Evolutionary conservation across 164 flowering plant species (phyloP), one percentile per base, ranked within the genome.

Genomic region (Cinnamomum chago): DNA sequence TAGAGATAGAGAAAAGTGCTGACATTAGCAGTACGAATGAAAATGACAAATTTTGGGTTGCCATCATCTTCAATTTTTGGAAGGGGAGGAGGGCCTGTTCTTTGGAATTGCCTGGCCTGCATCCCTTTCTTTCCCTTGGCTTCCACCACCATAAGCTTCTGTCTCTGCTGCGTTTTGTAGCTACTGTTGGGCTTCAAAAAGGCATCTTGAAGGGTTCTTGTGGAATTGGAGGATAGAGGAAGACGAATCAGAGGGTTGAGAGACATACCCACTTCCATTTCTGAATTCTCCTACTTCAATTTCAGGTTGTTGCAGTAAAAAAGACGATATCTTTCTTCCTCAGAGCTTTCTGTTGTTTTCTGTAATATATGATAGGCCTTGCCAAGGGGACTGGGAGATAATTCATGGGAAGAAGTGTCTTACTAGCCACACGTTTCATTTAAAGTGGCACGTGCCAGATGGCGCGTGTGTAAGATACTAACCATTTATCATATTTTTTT

Each of bases 41-140:
- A 95, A 79, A 95, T 83, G 64, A 93, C 93, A 58, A 95, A 95
- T 47, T 76, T 82, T 3, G 99, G 99, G 82, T 92, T 92, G 35
- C 96, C 98, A 79, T 95, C 97, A 68, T 95, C 96, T 81, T 93
- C 99, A 64, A 95, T 74, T 82, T 92, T 92, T 81, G 98, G 97
- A 78, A 93, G 33, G 9, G 88, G 76, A 70, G 92, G 84, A 3
- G 84, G 78, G 10, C 10, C 10, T 13, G 88, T 27, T 15, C 88
- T 79, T 62, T 88, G 88, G 76, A 81, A 88, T 75, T 88, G 93
- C 5, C 95, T 88, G 70, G 85, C 75, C 62, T 73, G 79, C 97
- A 87, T 87, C 60, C 93, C 93, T 76, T 72, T 88, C 81, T 86
- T 95, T 4, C 95, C 92, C 79, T 93, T 93, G 20, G 98, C 97